These are phyloP conservation scores for Mucor lusitanicus DNA, from an alignment of 371 early-diverging fungal species.

Conservation along the genomic window DNA sequence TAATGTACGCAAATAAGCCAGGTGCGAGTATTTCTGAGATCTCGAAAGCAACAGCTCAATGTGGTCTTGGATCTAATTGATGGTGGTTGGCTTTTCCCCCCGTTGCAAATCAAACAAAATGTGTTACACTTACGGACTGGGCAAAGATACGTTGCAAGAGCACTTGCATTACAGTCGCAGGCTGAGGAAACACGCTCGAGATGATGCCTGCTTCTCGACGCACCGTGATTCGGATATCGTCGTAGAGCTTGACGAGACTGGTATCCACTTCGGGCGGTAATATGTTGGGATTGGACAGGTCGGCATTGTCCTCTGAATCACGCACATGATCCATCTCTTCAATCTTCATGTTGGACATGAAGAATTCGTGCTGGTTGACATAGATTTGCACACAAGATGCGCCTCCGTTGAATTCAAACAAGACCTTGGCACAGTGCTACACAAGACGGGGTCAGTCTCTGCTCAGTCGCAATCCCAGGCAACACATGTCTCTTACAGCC, in stretches of 20 bases:
- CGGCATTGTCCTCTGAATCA: slow-evolving; percentile 42
- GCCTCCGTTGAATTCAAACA: slow-evolving; percentile 96
- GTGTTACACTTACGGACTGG: slow-evolving; percentile 70
- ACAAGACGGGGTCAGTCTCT: not conserved
- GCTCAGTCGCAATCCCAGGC: no score
- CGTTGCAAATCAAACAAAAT: no score
- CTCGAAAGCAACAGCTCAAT: slow-evolving; percentile 76
- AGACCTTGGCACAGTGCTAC: slow-evolving; percentile 81
- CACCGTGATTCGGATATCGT: slow-evolving; percentile 80
- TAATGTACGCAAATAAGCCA: slow-evolving; percentile 82
- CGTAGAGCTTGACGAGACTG: slow-evolving; percentile 76
- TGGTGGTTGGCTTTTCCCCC: no score
- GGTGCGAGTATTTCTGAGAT: slow-evolving; percentile 69
- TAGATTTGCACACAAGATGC: slow-evolving; percentile 91
- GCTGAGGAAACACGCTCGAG: slow-evolving; percentile 91
- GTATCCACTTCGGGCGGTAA: slow-evolving; percentile 77
- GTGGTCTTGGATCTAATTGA: slow-evolving; percentile 78
- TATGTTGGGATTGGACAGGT: slow-evolving; percentile 45
- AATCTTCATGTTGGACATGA: slow-evolving; percentile 80
- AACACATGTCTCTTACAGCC: slow-evolving; percentile 67
- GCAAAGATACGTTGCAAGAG: slow-evolving; percentile 94
- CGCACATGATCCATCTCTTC: slow-evolving; percentile 54
- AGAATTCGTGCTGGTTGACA: slow-evolving; percentile 96
- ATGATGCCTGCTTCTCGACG: slow-evolving; percentile 88
- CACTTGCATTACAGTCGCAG: slow-evolving; percentile 87